Evolutionary conservation across 2,329 filamentous ascomycete genomes (phyloP).

Genomic region (Phialophora expanda): DNA sequence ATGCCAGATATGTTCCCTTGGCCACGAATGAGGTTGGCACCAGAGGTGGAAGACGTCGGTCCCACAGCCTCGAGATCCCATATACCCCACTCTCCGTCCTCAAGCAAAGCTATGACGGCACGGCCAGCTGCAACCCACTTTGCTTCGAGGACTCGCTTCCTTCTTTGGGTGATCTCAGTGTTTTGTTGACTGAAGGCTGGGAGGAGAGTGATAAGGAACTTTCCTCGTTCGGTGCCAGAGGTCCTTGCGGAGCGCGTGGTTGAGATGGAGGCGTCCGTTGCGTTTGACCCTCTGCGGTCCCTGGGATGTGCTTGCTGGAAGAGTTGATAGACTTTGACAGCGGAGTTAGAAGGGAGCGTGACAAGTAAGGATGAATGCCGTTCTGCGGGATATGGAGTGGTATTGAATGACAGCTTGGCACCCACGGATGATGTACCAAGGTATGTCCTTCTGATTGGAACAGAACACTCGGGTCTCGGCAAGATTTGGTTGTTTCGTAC

Average conservation of each 20-base stretch:
- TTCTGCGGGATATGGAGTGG: slow-evolving; percentile 57
- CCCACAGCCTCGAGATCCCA: slow-evolving; percentile 56
- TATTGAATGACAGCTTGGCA: slow-evolving; percentile 58
- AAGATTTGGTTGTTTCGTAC: slow-evolving; percentile 41
- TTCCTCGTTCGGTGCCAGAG: slow-evolving; percentile 45
- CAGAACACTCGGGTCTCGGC: slow-evolving; percentile 46
- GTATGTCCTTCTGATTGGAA: slow-evolving; percentile 54
- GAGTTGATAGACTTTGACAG: slow-evolving; percentile 63
- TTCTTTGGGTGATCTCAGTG: slow-evolving; percentile 39
- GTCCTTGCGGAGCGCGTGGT: slow-evolving; percentile 28
- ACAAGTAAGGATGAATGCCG: slow-evolving; percentile 62
- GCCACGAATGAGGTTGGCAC: slow-evolving; percentile 48
- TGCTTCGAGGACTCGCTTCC: slow-evolving; percentile 53
- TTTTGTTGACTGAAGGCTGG: slow-evolving; percentile 47
- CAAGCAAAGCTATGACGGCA: slow-evolving; percentile 52
- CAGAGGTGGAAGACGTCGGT: slow-evolving; percentile 43
- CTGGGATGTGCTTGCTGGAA: slow-evolving; percentile 47
- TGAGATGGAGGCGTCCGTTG: slow-evolving; percentile 42
- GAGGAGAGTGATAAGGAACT: slow-evolving; percentile 53
- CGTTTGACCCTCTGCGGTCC: slow-evolving; percentile 43
- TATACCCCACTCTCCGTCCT: slow-evolving; percentile 56
- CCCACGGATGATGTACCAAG: slow-evolving; percentile 56
- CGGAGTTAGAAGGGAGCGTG: slow-evolving; percentile 57
- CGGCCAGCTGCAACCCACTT: slow-evolving; percentile 54
- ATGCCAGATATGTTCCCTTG: slow-evolving; percentile 49